Evolutionary conservation across 345 rosid genomes (phyloP).

Genomic region (Boechera retrofracta): DNA sequence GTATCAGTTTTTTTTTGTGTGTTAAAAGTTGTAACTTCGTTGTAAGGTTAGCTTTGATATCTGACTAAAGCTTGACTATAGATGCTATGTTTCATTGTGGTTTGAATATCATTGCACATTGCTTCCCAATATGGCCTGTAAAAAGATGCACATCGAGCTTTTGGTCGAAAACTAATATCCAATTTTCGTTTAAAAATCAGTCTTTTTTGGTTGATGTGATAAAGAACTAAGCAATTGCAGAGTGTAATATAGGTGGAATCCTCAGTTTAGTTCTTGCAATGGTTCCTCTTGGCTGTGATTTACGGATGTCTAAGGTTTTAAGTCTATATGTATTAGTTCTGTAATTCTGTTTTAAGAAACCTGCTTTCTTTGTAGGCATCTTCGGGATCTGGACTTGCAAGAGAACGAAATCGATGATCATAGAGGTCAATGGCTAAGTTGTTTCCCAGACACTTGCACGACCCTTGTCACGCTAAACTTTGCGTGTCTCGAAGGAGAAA

Average conservation of each 20-base stretch:
- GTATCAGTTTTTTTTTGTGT: conserved; percentile 36
- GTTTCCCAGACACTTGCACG: conserved; percentile 80
- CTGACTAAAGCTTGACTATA: background rate
- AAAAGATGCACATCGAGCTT: background rate
- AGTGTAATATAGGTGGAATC: background rate
- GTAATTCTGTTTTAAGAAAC: background rate
- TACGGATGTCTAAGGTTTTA: background rate
- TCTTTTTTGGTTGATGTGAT: too few relatives aligned
- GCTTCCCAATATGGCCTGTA: background rate
- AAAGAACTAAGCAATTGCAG: too few relatives aligned
- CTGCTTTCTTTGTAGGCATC: conserved; percentile 51
- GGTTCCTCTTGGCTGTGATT: background rate
- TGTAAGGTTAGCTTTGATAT: background rate
- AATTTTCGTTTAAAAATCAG: background rate
- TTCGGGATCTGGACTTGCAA: conserved; percentile 95
- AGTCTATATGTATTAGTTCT: background rate
- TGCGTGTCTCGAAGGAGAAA: conserved; percentile 92
- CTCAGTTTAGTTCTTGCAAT: background rate
- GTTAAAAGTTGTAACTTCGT: background rate
- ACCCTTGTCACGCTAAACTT: conserved; percentile 83
- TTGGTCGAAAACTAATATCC: background rate
- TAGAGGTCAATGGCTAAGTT: conserved; percentile 90
- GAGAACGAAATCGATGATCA: conserved; percentile 95
- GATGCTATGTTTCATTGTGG: background rate
- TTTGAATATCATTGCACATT: background rate